Conservation (phyloP, 148 eudicot genomes). For the Silene latifolia region DNA sequence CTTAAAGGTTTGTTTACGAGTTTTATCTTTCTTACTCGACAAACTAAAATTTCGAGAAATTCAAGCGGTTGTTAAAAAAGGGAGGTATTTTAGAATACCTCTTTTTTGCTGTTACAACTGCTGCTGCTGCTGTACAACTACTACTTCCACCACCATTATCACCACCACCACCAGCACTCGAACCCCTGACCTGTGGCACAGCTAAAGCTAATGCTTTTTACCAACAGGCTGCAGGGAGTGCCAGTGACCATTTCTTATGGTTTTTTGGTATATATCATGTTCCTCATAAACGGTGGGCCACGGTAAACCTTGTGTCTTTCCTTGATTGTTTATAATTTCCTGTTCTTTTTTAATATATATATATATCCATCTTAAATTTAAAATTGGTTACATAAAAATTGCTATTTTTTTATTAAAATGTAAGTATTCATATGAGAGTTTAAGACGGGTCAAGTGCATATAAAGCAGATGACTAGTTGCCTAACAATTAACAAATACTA, state of each 20-base stretch:
- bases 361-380: no score
- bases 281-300: no score
- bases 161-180: neutral
- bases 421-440: no score
- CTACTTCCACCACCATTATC: neutral
- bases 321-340: no score
- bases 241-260: neutral
- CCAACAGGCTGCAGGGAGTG: conserved; percentile 7
- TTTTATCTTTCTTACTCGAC: neutral
- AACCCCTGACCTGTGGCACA: conserved; percentile 10
- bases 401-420: no score
- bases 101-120: neutral
- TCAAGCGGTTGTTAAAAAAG: neutral
- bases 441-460: no score
- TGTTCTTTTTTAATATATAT: no score
- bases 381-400: no score
- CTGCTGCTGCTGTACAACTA: neutral
- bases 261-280: neutral
- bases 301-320: no score
- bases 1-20: neutral
- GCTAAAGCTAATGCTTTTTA: neutral
- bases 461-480: no score
- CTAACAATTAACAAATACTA: no score
- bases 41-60: no score
- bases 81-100: conserved; percentile 11